Conservation (phyloP, 2,329 filamentous ascomycete genomes). For the Alternaria sp. region DNA sequence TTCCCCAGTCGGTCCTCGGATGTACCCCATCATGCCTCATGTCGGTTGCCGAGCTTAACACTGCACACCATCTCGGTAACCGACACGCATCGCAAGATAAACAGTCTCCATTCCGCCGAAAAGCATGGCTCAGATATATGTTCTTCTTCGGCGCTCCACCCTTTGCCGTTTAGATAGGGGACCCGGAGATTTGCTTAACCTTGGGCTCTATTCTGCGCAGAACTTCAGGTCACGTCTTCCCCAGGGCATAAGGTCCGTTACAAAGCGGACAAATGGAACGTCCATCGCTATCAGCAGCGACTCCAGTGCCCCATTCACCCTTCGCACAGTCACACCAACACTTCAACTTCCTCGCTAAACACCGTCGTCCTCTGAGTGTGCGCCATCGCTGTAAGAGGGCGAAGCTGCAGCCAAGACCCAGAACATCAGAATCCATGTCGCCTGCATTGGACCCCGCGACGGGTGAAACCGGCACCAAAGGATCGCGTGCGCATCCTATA, state of each 20-base stretch:
- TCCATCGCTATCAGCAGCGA: conserved; percentile 37
- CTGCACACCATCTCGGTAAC: conserved; percentile 24
- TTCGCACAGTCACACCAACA: conserved; percentile 32
- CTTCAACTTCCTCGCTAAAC: conserved; percentile 25
- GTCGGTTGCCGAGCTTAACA: conserved; percentile 44
- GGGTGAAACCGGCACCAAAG: conserved; percentile 40
- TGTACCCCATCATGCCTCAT: conserved; percentile 28
- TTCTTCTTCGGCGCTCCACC: conserved; percentile 3
- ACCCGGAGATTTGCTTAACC: conserved; percentile 19
- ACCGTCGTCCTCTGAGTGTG: conserved; percentile 31
- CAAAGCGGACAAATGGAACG: conserved; percentile 51
- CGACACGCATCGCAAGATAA: conserved; percentile 10
- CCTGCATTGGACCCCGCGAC: conserved; percentile 42
- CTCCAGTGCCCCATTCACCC: conserved; percentile 28
- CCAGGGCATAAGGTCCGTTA: conserved; percentile 38
- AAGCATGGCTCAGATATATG: conserved; percentile 29
- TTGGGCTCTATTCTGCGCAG: conserved; percentile 51
- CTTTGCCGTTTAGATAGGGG: conserved; percentile 12
- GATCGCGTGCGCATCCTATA: conserved; percentile 29
- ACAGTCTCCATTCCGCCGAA: conserved; percentile 30
- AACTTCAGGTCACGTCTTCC: conserved; percentile 49
- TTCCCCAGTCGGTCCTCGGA: conserved; percentile 30
- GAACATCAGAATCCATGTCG: conserved; percentile 42
- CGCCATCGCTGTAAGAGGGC: conserved; percentile 45
- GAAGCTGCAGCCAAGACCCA: conserved; percentile 50